These are phyloP conservation scores for Coemansia sp. DNA, from an alignment of 192 early-diverging fungal genomes.

Conservation along the genomic window DNA sequence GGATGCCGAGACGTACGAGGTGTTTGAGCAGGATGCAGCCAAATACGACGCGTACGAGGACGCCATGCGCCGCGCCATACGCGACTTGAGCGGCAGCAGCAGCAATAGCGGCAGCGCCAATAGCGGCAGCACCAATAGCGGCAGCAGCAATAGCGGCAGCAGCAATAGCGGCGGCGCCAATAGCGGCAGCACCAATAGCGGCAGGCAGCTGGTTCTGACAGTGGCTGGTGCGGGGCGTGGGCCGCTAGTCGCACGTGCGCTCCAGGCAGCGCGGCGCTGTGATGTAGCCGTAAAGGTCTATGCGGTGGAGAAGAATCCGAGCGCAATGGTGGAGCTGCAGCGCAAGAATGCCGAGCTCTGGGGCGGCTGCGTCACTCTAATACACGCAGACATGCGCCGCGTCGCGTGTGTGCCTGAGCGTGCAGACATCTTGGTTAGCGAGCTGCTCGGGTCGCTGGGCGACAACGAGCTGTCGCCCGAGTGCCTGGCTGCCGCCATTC, in stretches of 20 bases:
- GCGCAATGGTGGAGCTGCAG: conserved; percentile 85
- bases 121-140: too few species aligned
- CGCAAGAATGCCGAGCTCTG: conserved; percentile 74
- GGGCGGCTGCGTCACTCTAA: conserved; percentile 79
- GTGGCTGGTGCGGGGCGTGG: conserved; percentile 97
- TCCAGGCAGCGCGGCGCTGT: conserved; percentile 72
- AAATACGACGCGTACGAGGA: conserved; percentile 93
- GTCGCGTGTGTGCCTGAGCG: conserved; percentile 74
- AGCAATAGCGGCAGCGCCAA: not conserved
- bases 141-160: too few species aligned
- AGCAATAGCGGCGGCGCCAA: conserved; percentile 12
- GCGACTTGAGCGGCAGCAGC: conserved; percentile 26
- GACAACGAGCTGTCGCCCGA: conserved; percentile 99
- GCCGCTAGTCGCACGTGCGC: conserved; percentile 86
- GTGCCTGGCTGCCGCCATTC: conserved; percentile 90
- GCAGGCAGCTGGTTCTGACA: conserved; percentile 65
- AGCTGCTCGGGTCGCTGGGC: conserved; percentile 96
- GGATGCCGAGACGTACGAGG: conserved; percentile 91
- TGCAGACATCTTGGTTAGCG: conserved; percentile 92
- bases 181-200: not conserved
- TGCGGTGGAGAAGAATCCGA: conserved; percentile 97
- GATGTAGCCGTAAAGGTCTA: conserved; percentile 68
- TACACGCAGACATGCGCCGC: conserved; percentile 89
- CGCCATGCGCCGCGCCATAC: conserved; percentile 63
- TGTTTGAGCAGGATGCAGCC: conserved; percentile 92